These are phyloP conservation scores for Paspalum notatum DNA, from an alignment of 176 grass and related monocot species.

Conservation along the genomic window DNA sequence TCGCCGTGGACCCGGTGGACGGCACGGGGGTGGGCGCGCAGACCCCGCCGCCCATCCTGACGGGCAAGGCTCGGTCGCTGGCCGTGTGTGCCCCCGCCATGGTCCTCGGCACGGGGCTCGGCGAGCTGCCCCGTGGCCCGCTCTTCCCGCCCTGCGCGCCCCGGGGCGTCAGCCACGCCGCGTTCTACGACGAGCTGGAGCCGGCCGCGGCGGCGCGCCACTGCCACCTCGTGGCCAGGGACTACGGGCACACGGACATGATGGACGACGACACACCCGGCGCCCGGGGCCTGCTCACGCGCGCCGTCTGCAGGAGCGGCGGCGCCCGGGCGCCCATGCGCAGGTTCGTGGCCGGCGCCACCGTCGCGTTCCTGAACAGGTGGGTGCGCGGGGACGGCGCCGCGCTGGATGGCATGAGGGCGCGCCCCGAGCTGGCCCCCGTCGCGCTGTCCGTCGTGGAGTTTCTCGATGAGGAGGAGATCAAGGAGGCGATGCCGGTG, in stretches of 20 bases:
- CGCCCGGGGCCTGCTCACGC: slow-evolving; percentile 53
- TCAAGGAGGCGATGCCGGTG: too few relatives aligned
- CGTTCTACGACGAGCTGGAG: slow-evolving; percentile 58
- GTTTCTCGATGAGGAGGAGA: slow-evolving; percentile 18
- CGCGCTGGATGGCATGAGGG: slow-evolving; percentile 47
- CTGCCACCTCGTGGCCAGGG: slow-evolving; percentile 75
- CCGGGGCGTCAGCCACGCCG: slow-evolving; percentile 61
- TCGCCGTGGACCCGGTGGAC: slow-evolving; percentile 86
- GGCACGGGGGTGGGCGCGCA: slow-evolving; percentile 69
- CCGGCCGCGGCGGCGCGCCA: slow-evolving; percentile 9
- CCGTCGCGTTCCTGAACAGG: slow-evolving; percentile 69
- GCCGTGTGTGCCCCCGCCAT: slow-evolving; percentile 47
- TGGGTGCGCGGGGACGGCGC: slow-evolving; percentile 38
- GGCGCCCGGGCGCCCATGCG: slow-evolving; percentile 70
- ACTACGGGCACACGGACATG: slow-evolving; percentile 88
- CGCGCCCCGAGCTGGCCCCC: slow-evolving; percentile 44
- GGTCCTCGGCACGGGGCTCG: slow-evolving; percentile 82
- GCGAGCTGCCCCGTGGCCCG: slow-evolving; percentile 47
- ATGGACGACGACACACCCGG: slow-evolving; percentile 84
- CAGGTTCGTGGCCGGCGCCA: slow-evolving; percentile 69
- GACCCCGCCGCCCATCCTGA: slow-evolving; percentile 70
- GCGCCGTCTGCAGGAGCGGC: slow-evolving; percentile 63
- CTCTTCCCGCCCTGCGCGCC: slow-evolving; percentile 73
- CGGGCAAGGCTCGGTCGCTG: slow-evolving; percentile 35
- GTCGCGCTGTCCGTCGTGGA: slow-evolving; percentile 61